Evolutionary conservation across 2,329 filamentous ascomycete species (phyloP).

Genomic region (Xylariaceae sp.): DNA sequence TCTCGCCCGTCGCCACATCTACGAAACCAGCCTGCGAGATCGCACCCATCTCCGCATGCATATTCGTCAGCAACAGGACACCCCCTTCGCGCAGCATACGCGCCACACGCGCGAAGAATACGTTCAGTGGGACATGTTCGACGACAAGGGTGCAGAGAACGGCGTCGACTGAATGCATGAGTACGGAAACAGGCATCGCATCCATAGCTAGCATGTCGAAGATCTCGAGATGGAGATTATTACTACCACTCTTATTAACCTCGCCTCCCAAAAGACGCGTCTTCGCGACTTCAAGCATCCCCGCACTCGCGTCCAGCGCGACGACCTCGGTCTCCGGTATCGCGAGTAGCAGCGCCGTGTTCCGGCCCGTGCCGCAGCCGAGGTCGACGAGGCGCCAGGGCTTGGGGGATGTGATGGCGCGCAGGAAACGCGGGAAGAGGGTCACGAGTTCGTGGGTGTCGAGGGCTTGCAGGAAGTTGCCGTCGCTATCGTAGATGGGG

Average conservation of each 20-base stretch:
- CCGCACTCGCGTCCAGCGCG: slow-evolving; percentile 51
- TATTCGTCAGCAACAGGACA: slow-evolving; percentile 58
- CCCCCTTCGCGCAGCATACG: slow-evolving; percentile 43
- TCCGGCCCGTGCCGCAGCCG: slow-evolving; percentile 61
- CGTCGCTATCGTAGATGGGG: slow-evolving; percentile 57
- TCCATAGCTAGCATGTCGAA: slow-evolving; percentile 35
- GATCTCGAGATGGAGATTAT: slow-evolving; percentile 27
- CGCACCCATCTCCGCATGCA: slow-evolving; percentile 60
- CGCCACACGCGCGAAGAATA: slow-evolving; percentile 45
- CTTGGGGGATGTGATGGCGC: slow-evolving; percentile 26
- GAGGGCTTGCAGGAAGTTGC: slow-evolving; percentile 60
- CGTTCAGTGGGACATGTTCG: slow-evolving; percentile 53
- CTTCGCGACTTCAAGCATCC: slow-evolving; percentile 53
- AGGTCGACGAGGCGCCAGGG: slow-evolving; percentile 50
- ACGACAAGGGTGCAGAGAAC: slow-evolving; percentile 59
- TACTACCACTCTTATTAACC: too few relatives aligned
- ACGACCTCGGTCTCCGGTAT: slow-evolving; percentile 38
- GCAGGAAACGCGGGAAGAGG: slow-evolving; percentile 46
- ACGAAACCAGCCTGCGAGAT: slow-evolving; percentile 58
- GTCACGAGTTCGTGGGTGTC: slow-evolving; percentile 52
- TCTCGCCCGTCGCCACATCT: slow-evolving; percentile 45
- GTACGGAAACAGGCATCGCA: slow-evolving; percentile 24
- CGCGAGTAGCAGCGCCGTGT: slow-evolving; percentile 48
- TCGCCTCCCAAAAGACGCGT: slow-evolving; percentile 28
- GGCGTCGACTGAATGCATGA: slow-evolving; percentile 35